Conservation (phyloP, 768 basidiomycete genomes). For the Daedaleopsis nitida region DNA sequence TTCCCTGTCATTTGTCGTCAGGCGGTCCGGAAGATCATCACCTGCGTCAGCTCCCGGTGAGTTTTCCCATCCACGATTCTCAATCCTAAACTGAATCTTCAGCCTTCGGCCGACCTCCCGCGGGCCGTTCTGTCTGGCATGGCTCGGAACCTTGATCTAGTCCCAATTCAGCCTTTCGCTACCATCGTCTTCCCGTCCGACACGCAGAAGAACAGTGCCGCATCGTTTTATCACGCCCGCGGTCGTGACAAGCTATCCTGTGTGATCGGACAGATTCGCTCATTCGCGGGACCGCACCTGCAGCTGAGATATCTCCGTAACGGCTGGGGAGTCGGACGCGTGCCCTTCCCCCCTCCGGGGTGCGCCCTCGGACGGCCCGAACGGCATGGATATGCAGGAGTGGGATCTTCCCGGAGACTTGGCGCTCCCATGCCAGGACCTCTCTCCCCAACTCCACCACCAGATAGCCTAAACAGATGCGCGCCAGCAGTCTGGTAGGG, state of each 20-base stretch:
- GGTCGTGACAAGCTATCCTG: slow-evolving; percentile 14
- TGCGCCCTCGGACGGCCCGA: slow-evolving; percentile 7
- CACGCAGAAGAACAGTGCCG: slow-evolving; percentile 3
- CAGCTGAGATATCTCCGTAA: slow-evolving; percentile 13
- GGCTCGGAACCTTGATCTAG: slow-evolving; percentile 13
- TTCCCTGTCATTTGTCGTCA: slow-evolving; percentile 12
- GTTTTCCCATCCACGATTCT: slow-evolving; percentile 9
- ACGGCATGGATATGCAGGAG: slow-evolving; percentile 5
- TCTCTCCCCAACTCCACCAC: slow-evolving; percentile 1
- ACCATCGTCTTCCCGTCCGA: slow-evolving; percentile 6
- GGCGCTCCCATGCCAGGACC: slow-evolving; percentile 4
- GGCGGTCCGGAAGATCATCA: slow-evolving; percentile 22
- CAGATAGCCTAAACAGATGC: slow-evolving; percentile 24
- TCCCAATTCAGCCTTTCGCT: slow-evolving; percentile 4
- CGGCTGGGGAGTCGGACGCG: too few relatives aligned
- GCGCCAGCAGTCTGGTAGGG: slow-evolving; percentile 7
- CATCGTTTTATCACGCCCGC: slow-evolving; percentile 15
- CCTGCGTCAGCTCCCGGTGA: slow-evolving; percentile 18
- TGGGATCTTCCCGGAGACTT: slow-evolving; percentile 3
- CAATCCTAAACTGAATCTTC: slow-evolving; percentile 18
- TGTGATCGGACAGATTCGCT: slow-evolving; percentile 24
- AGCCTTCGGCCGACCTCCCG: slow-evolving; percentile 10
- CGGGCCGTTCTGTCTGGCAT: slow-evolving; percentile 13
- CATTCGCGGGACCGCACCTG: slow-evolving; percentile 20
- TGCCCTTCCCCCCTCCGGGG: neutral